phyloP scores from a whole-genome alignment of 2,329 filamentous ascomycete genomes.

The Penicillium sp. region DNA sequence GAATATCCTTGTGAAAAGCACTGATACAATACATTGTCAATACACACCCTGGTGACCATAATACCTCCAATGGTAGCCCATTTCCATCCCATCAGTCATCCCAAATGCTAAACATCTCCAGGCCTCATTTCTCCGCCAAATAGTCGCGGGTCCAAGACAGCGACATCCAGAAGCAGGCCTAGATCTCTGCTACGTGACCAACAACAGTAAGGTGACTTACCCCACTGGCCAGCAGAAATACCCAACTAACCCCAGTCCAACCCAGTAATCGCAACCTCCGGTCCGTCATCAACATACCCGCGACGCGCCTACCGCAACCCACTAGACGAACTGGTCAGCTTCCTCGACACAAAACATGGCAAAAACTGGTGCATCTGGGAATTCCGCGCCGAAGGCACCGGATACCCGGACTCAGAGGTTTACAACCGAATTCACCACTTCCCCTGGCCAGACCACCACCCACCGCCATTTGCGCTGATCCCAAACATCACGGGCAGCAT shows the following conservation, averaged over 20 bases:
- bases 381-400: slow-evolving; percentile 92
- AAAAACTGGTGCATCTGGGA: slow-evolving; percentile 94
- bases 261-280: slow-evolving; percentile 67
- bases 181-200: slow-evolving; percentile 93
- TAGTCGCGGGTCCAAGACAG: slow-evolving; percentile 81
- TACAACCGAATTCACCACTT: slow-evolving; percentile 84
- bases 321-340: slow-evolving; percentile 78
- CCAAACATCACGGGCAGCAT: slow-evolving; percentile 88
- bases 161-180: slow-evolving; percentile 82
- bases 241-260: neutral
- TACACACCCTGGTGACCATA: neutral
- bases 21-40: too few relatives aligned
- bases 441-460: slow-evolving; percentile 96
- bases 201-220: slow-evolving; percentile 52
- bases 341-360: slow-evolving; percentile 80
- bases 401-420: slow-evolving; percentile 87
- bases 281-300: slow-evolving; percentile 83
- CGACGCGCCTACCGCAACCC: slow-evolving; percentile 92
- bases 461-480: slow-evolving; percentile 84
- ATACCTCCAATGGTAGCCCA: slow-evolving; percentile 1
- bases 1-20: neutral
- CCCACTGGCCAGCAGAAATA: neutral
- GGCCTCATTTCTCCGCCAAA: slow-evolving; percentile 79
- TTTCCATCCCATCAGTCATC: neutral
- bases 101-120: slow-evolving; percentile 18